Evolutionary conservation across 352 stramenopile species (phyloP), one percentile per base, ranked within the genome.

Genomic region (Phytophthora aleatoria): DNA sequence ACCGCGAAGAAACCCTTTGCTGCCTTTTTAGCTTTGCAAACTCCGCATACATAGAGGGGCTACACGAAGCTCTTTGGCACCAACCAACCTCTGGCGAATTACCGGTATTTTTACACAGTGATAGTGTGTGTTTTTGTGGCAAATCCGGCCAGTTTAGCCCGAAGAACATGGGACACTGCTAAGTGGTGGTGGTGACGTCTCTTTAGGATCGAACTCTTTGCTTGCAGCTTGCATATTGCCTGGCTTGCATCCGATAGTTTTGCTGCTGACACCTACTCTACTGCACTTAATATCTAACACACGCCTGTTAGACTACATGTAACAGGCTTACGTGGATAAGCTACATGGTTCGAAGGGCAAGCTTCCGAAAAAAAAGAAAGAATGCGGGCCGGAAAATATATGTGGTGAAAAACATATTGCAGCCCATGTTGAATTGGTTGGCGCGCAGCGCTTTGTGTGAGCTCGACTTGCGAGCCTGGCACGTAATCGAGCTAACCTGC

Each of bases 1-100:
- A 48, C 36, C 42, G 27, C 53, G 49, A 50, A 59, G 39, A 55
- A 55, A 20, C 5, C 16, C 13, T 36, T 57, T 48, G 50, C 50
- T 57, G 30, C 39, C 49, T 36, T 65, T 65, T 65, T 59, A 49
- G 48, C 57, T 60, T 50, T 60, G 53, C 41, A 50, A 42, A 50
- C 20, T 6, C 36, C 15, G 28, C 16, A 54, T 41, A 33, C 58
- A 65, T 65, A 66, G 50, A 67, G 51, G 39, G 36, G 59, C 48
- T 57, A 38, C 47, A 45, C 16, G 13, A 11, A 41, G 31, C 48
- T 42, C 7, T 27, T 27, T 26, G 50, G 35, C 35, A 41, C 35
- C 35, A 41, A 41, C 35, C 35, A 41, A 41, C 8, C 2, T 41
- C 20, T 20, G 20, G 20, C 20, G 20, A 20, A 20, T 20, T 20